Conservation (phyloP, 2,329 filamentous ascomycete genomes). For the Escovopsis sp. region DNA sequence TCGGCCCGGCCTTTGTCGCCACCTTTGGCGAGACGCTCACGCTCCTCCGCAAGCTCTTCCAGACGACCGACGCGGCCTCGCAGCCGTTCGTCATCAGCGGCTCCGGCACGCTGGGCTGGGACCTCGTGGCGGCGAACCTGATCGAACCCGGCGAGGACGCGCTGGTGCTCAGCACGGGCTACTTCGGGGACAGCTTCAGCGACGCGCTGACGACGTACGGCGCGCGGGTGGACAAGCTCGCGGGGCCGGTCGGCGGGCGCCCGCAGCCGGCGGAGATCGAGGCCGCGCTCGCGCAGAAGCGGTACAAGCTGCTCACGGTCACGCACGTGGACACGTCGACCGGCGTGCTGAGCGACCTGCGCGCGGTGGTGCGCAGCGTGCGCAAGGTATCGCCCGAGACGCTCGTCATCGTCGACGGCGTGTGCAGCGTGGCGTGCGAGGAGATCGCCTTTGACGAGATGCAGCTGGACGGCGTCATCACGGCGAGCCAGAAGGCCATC, state of each 20-base stretch:
- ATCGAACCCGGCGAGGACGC: slow-evolving; percentile 80
- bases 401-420: slow-evolving; percentile 82
- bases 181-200: slow-evolving; percentile 91
- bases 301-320: slow-evolving; percentile 87
- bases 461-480: slow-evolving; percentile 84
- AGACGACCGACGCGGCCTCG: slow-evolving; percentile 64
- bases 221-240: slow-evolving; percentile 76
- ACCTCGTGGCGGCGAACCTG: slow-evolving; percentile 87
- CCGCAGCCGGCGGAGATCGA: slow-evolving; percentile 82
- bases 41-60: slow-evolving; percentile 85
- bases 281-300: slow-evolving; percentile 73
- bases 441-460: slow-evolving; percentile 94
- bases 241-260: slow-evolving; percentile 73
- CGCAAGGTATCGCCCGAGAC: slow-evolving; percentile 81
- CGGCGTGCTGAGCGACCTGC: slow-evolving; percentile 83
- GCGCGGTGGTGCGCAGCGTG: slow-evolving; percentile 69
- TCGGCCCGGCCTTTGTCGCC: slow-evolving; percentile 75
- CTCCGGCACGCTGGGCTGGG: slow-evolving; percentile 93
- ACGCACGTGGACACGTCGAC: slow-evolving; percentile 98
- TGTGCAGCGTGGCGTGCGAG: slow-evolving; percentile 92
- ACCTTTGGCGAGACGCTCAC: slow-evolving; percentile 81
- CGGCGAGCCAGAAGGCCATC: slow-evolving; percentile 92
- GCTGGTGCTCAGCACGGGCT: slow-evolving; percentile 86
- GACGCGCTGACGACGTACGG: slow-evolving; percentile 88
- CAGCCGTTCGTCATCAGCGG: slow-evolving; percentile 92